Conservation (phyloP, 2,329 filamentous ascomycete genomes). For the Aureobasidium sp. region DNA sequence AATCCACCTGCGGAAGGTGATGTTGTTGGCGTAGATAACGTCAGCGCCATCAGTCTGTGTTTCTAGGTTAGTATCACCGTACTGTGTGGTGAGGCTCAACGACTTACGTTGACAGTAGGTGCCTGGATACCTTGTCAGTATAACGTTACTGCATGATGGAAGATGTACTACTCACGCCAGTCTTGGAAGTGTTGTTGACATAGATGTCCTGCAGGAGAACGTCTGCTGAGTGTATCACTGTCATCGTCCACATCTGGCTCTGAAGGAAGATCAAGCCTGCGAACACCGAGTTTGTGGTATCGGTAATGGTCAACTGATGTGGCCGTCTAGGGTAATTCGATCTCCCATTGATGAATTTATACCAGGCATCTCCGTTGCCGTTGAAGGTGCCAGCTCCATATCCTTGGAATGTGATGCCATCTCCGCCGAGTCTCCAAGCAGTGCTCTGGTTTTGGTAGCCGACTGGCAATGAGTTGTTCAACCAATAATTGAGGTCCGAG, state of each 20-base stretch:
- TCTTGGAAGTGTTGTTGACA: slow-evolving; percentile 43
- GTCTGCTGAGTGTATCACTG: slow-evolving; percentile 43
- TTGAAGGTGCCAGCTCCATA: slow-evolving; percentile 48
- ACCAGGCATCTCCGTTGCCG: slow-evolving; percentile 56
- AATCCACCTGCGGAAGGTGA: slow-evolving; percentile 45
- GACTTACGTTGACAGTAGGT: slow-evolving; percentile 24
- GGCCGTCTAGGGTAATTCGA: slow-evolving; percentile 46
- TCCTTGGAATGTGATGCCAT: slow-evolving; percentile 45
- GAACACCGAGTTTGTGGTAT: slow-evolving; percentile 44
- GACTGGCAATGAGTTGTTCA: slow-evolving; percentile 43
- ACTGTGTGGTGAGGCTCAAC: no score
- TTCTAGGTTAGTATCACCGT: no score
- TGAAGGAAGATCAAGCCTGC: slow-evolving; percentile 46
- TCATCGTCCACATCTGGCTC: slow-evolving; percentile 55
- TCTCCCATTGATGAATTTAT: slow-evolving; percentile 39
- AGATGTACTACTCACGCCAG: slow-evolving; percentile 6
- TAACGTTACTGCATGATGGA: slow-evolving; percentile 11
- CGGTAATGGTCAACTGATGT: slow-evolving; percentile 46
- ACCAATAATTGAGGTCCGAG: slow-evolving; percentile 45
- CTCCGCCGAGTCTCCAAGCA: slow-evolving; percentile 50
- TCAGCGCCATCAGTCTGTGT: slow-evolving; percentile 44
- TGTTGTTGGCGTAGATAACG: slow-evolving; percentile 47
- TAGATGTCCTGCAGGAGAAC: slow-evolving; percentile 46
- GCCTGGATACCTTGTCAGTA: slow-evolving; percentile 2
- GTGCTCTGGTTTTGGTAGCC: slow-evolving; percentile 52